Base-by-base conservation (phyloP, 2,329 filamentous ascomycete genomes). In the Shiraia sp. region DNA sequence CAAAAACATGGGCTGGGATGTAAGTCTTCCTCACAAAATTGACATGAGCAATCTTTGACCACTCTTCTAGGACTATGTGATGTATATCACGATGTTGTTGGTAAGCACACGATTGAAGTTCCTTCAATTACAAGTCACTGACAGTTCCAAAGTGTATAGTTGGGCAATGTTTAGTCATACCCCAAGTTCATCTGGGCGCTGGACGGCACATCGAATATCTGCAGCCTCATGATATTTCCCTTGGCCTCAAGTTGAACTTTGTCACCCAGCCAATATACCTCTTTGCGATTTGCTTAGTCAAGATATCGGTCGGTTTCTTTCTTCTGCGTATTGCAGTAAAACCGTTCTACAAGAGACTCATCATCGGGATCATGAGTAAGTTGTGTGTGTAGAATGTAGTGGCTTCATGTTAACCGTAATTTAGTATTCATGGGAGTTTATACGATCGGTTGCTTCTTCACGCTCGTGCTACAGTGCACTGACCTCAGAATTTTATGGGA, bases 1-100 rank as follows among this genome's bases (percentile, higher is more conserved):
- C 36, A 72, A 71, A 10, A 75, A 74, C 35, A 60, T 75, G 15
- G 77, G 78, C 3, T 67, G 70, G 52, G 79, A 81, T 66, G 79
- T 64, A 33, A 55, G 58, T 41, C 27, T 12, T 30, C n/a, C 14
- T 12, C n/a, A 30, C 8, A 14, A 10, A 32, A 19, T 22, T 9
- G 5, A 27, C 28, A 27, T 42, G 57, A 33, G 61, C 42, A n/a
- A 41, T 36, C 6, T 25, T 15, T 9, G 19, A 22, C 19, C 19
- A 22, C 19, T 4, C 8, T 3, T 10, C 7, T 36, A 63, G 62
- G 63, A 79, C 53, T 75, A 71, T 49, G 55, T 72, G 3, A 78
- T 79, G 56, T 36, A 71, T 0, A 42, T 57, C 2, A 70, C 75
- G 2, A 68, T 70, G 60, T 43, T 72, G 29, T 50, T 72, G 38